These are phyloP conservation scores for Coniella vitis DNA, from an alignment of 2,329 filamentous ascomycete species.

Conservation along the genomic window DNA sequence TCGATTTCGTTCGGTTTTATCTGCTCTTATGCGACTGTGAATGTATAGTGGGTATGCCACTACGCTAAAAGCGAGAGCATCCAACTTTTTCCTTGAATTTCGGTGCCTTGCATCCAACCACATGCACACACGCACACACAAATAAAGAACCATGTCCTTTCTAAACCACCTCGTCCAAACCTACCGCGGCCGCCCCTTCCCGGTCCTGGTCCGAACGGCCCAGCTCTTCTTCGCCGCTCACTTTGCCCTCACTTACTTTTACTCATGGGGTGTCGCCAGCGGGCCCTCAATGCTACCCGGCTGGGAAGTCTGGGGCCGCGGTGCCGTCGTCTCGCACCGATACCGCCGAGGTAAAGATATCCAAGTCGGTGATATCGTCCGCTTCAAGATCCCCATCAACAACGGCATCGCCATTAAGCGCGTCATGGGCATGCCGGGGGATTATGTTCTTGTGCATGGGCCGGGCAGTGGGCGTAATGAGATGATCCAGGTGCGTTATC, in stretches of 20 bases:
- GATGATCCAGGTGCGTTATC: conserved; percentile 57
- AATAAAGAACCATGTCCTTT: no score
- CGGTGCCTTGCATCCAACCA: no score
- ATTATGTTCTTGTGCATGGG: conserved; percentile 64
- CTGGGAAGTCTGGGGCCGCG: conserved; percentile 60
- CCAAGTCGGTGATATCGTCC: conserved; percentile 76
- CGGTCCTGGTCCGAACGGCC: conserved; percentile 36
- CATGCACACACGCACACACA: no score
- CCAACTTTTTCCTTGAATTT: no score
- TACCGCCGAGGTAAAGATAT: conserved; percentile 60
- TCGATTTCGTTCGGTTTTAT: no score
- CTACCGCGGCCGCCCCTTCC: conserved; percentile 34
- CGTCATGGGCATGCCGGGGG: conserved; percentile 67
- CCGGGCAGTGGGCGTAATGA: conserved; percentile 41
- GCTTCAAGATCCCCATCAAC: conserved; percentile 66
- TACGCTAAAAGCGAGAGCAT: no score
- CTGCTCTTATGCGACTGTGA: no score
- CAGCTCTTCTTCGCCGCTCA: conserved; percentile 43
- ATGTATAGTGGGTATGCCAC: no score
- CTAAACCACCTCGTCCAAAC: conserved; percentile 13
- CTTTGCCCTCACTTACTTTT: conserved; percentile 53
- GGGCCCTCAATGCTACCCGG: conserved; percentile 91
- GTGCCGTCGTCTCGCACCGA: conserved; percentile 60
- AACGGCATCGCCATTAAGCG: conserved; percentile 66
- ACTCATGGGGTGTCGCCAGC: conserved; percentile 50